Conservation (phyloP, 345 rosid genomes). For the Eucalyptus tenuipes region DNA sequence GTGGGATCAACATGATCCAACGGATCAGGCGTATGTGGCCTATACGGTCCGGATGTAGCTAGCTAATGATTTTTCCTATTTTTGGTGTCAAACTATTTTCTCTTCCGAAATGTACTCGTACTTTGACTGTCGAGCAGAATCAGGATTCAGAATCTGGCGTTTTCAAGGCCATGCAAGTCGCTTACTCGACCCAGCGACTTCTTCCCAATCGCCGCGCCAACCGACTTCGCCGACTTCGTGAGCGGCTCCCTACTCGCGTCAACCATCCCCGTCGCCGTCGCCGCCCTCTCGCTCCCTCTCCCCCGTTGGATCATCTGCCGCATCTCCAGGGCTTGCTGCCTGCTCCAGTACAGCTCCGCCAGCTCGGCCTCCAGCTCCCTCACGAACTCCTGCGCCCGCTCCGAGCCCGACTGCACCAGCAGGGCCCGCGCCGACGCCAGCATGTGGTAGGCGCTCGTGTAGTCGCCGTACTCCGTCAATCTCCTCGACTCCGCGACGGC, state of each 20-base stretch:
- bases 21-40: neutral
- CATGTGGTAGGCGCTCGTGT: slow-evolving; percentile 54
- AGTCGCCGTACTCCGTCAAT: slow-evolving; percentile 43
- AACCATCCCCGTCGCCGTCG: neutral
- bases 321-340: slow-evolving; percentile 3
- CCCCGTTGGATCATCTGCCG: slow-evolving; percentile 10
- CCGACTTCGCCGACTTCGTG: slow-evolving; percentile 67
- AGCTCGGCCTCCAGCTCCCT: slow-evolving; percentile 50
- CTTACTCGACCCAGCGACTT: slow-evolving; percentile 55
- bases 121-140: neutral
- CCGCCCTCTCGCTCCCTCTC: slow-evolving; percentile 32
- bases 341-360: slow-evolving; percentile 54
- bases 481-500: slow-evolving; percentile 81
- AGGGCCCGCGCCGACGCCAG: slow-evolving; percentile 63
- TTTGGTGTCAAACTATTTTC: neutral
- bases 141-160: slow-evolving; percentile 63
- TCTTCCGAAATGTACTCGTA: neutral
- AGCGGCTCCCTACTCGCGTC: slow-evolving; percentile 34
- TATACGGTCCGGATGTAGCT: neutral
- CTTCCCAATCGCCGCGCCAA: slow-evolving; percentile 68
- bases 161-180: slow-evolving; percentile 94
- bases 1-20: neutral
- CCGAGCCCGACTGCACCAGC: slow-evolving; percentile 35
- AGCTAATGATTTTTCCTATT: neutral
- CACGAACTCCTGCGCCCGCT: slow-evolving; percentile 21